Base-by-base conservation (phyloP, 192 early-diverging fungal species). In the Coemansia sp. region DNA sequence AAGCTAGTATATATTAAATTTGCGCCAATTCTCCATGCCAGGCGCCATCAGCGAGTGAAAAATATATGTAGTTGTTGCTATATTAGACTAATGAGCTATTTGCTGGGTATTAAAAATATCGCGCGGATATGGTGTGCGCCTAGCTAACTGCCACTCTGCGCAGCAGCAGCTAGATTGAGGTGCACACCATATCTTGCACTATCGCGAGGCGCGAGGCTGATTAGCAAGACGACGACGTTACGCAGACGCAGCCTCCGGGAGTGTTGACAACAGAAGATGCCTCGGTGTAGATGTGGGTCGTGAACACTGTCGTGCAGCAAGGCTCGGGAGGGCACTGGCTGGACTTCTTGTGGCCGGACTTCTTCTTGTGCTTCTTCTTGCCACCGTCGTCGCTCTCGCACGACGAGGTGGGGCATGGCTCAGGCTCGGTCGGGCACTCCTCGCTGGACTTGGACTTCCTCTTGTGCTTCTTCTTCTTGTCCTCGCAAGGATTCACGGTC, bases 261-360 rank as follows among this genome's bases (percentile, higher is more conserved):
- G 72, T 74, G 72, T 71, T 67, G 54, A 80, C 77, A 19, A 80
- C 53, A 12, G 72, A 80, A 7, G 60, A 74, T 10, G 77, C 77
- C 72, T 80, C 77, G 35, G 77, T 80, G 65, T 65, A 80, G 65
- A 80, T 66, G 72, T 80, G 77, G 20, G 77, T 80, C 62, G 77
- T 80, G 68, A 65, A 80, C 68, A 80, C 77, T 56, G 63, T 40
- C 29, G 59, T 40, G 14, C 49, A 60, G 43, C 66, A 53, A 19
- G 60, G 65, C 43, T 69, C 76, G 39, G n/a, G n/a, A n/a, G 27
- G 24, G 64, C 40, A 60, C 46, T 71, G 60, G 31, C 53, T 38
- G 46, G 53, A 10, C 69, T 68, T 67, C 66, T 78, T 67, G 31
- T 62, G 43, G 38, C 43, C 19, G 2, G 40, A 42, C 57, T 37